Evolutionary conservation across 305 asterid genomes (phyloP), one percentile per base, ranked within the genome.

Genomic region (Fraxinus albicans): DNA sequence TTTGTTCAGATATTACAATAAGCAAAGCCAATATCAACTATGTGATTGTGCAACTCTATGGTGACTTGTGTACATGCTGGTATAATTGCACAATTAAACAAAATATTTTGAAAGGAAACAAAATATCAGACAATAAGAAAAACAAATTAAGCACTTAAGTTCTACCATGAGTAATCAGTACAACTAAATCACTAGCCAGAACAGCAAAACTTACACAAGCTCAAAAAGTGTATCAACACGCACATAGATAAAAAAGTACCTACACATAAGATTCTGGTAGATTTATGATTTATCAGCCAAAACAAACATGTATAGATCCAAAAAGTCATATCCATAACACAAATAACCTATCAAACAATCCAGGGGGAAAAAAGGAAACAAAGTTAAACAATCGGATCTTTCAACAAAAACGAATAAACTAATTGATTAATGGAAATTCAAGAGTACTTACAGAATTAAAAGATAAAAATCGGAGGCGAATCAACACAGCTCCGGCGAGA

Each of bases 401-500:
- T 25, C 67, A 77, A 60, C 31, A 29, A 31, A 9, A 34, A 1
- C 70, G 70, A 27, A n/a, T 3, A 34, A n/a, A 69, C 5, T 10
- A 83, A 35, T 63, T 0, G n/a, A 79, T 21, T 25, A 67, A 76
- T 29, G 34, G 7, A 76, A 67, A 76, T 25, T 44, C 55, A 65
- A 69, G 50, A 31, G 13, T 40, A 81, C 91, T 85, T 81, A 85
- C 91, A 42, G 88, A 85, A 44, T 80, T 77, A 67, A 70, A 58
- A 78, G 88, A 84, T 76, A 81, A 78, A 76, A 82, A 82, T 82
- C 87, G 73, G 80, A 67, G 6, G 85, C 80, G 36, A 82, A 58
- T 67, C 36, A 82, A 80, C 36, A 81, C 78, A 77, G 85, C 78
- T 77, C 85, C 82, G 79, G 83, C 79, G 80, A 74, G 70, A 58